phyloP scores from a whole-genome alignment of 1,284 basidiomycete species.

The Melampsora allii-populina region DNA sequence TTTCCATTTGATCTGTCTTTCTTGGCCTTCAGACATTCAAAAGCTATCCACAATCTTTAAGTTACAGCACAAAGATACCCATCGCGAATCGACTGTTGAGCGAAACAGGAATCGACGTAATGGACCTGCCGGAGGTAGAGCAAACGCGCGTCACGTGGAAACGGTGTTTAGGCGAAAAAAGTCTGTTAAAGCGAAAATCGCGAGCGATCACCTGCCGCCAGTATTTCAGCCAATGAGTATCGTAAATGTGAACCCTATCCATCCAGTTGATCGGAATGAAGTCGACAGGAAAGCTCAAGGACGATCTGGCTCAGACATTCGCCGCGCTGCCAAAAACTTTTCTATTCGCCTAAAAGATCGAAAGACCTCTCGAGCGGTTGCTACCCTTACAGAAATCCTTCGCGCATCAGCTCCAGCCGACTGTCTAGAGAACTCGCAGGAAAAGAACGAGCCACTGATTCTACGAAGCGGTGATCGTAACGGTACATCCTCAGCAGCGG shows the following conservation, averaged over 20 bases:
- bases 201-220: not conserved
- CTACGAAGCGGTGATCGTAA: not conserved
- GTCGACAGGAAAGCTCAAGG: not conserved
- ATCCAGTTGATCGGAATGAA: not conserved
- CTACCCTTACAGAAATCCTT: not conserved
- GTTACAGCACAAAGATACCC: not conserved
- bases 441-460: not conserved
- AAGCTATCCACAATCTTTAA: not conserved
- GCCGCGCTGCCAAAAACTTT: not conserved
- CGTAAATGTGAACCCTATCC: not conserved
- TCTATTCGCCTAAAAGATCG: not conserved
- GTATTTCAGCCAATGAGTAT: not conserved
- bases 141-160: too few relatives aligned
- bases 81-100: too few relatives aligned
- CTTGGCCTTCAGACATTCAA: not conserved
- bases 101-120: too few relatives aligned
- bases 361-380: not conserved
- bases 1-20: too few relatives aligned
- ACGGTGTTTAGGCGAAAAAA: not conserved
- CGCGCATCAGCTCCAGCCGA: not conserved
- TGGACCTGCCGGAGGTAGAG: too few relatives aligned
- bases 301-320: not conserved
- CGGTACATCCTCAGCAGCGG: not conserved
- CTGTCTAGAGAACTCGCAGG: not conserved
- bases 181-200: not conserved